Base-by-base conservation (phyloP, 169 alveolate genomes). In the Cryptosporidium ryanae region DNA sequence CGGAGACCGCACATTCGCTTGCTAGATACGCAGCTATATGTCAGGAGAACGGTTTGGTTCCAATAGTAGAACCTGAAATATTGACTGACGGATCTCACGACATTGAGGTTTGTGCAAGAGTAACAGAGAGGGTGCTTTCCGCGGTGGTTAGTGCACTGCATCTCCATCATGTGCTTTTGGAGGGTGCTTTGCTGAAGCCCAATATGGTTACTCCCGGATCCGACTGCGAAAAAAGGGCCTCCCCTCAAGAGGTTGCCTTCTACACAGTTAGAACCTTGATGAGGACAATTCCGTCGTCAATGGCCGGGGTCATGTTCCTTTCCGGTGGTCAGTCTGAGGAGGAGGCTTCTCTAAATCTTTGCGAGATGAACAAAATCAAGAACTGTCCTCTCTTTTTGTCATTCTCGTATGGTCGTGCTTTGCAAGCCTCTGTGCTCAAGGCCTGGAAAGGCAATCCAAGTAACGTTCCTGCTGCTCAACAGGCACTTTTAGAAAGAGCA, bases 241-340 rank as follows among this genome's bases (percentile, higher is more conserved):
- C 94, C 54, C 92, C 98, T 1, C 94, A 95, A 67, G 98, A 96
- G 65, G 96, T 98, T 63, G 99, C 99, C 15, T 93, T 93, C 92
- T 92, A 92, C 90, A 97, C 99, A 18, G 97, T 96, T 31, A 93
- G 97, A 57, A 93, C 99, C 17, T 93, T 98, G 54, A 89, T 92
- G 52, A 96, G 99, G 93, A 96, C 99, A 38, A 95, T 96, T 48
- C 99, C 98, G 31, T 97, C 99, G 25, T 98, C 99, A 48, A 91
- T 97, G 49, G 98, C 98, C 27, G 99, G 99, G 21, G 95, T 98
- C 57, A 93, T 95, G 93, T 98, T 98, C 96, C 95, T 98, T 25
- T 96, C 99, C n/a, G 99, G 99, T 17, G 99, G 99, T 50, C 98
- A 97, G 92, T 94, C 98, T 31, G 99, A 98, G 93, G 98, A 97